Base-by-base conservation (phyloP, 352 stramenopile genomes). In the Phytophthora citricola region DNA sequence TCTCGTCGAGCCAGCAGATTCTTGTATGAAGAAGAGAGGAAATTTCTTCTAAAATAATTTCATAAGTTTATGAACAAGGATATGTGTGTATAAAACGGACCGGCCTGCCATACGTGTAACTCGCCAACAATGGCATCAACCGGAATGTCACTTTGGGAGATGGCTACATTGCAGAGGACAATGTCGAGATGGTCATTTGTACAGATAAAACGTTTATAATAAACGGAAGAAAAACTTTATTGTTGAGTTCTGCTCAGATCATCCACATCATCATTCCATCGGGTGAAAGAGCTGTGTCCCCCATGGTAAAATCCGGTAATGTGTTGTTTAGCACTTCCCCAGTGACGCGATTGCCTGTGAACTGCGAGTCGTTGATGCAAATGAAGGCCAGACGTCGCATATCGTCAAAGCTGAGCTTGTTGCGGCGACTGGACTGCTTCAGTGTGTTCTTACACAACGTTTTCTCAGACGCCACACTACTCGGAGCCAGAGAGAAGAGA, bases 181-280 rank as follows among this genome's bases (percentile, higher is more conserved):
- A 20, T 20, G 17, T 20, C 17, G 17, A 20, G 17, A 20, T 20
- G 17, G 17, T 26, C 24, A 26, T 14, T 36, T 36, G 31, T 36
- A 36, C 31, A 36, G 31, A 36, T 36, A 12, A 26, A 26, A 34
- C 29, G 29, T 34, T 36, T 36, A 36, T 11, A 8, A 34, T 34
- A 34, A 34, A 34, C 31, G 31, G 31, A 34, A 8, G 1, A 26
- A 26, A 26, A 26, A 4, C 4, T 36, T 36, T 36, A 36, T 36
- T 7, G 7, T 17, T 53, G 6, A 54, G 1, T 4, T 51, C 12
- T 17, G 26, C 54, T 81, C 48, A 93, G 53, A 93, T 93, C 85
- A 93, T 93, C 85, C 85, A 93, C 83, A 93, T 92, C 81, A 92
- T 93, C 85, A 93, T 92, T 27, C 83, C 85, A 24, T 93, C 85